phyloP scores from a whole-genome alignment of 176 grass and related monocot species.

The Ensete ventricosum region DNA sequence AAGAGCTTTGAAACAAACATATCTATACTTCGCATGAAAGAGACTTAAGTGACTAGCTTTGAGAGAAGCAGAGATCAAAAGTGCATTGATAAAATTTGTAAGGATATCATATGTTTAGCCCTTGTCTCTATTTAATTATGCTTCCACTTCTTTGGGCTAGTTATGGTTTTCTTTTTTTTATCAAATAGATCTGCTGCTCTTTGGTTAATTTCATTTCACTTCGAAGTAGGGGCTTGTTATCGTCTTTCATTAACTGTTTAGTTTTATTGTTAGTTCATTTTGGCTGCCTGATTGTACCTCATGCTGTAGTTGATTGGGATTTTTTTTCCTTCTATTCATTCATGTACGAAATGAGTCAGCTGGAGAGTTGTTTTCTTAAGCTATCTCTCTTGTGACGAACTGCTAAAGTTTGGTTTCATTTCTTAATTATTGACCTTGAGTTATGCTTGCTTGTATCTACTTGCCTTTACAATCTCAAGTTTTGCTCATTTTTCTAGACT shows the following conservation, averaged over 20 bases:
- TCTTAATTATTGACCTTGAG: background rate
- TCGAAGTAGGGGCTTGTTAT: too few species aligned
- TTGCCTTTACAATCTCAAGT: background rate
- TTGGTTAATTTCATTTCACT: background rate
- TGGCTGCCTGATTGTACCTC: background rate
- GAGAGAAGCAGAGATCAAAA: background rate
- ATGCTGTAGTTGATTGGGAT: background rate
- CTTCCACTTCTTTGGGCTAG: background rate
- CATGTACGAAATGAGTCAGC: too few species aligned
- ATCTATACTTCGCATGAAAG: too few species aligned
- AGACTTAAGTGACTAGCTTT: too few species aligned
- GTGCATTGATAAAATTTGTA: background rate
- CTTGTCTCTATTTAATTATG: background rate
- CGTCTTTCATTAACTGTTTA: background rate
- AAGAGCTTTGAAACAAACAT: too few species aligned
- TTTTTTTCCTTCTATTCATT: background rate
- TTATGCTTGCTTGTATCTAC: background rate
- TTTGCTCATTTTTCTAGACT: constrained; percentile 29
- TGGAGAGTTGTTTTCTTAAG: too few species aligned
- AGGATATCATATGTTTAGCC: background rate
- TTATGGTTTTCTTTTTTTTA: background rate
- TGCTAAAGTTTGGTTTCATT: background rate
- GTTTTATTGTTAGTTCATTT: background rate
- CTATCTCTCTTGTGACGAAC: too few species aligned
- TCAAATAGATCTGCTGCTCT: background rate